Conservation (phyloP, 2,329 filamentous ascomycete genomes). For the Apiospora hydei region DNA sequence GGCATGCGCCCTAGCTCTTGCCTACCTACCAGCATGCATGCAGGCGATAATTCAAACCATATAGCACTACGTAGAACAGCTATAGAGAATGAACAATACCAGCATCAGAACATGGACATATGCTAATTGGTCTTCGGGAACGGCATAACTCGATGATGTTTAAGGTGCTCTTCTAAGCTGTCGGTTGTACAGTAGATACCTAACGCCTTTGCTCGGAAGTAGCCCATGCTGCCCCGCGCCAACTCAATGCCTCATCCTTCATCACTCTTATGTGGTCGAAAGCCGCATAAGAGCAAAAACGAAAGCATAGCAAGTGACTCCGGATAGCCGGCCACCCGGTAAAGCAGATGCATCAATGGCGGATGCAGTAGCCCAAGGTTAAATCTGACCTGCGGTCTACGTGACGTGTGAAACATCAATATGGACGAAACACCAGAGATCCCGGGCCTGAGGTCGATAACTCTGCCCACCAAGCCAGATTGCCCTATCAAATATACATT, state of each 20-base stretch:
- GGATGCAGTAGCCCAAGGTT: neutral
- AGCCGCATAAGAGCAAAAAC: neutral
- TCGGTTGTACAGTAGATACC: neutral
- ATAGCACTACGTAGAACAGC: neutral
- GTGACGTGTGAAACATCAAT: neutral
- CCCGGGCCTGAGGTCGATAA: neutral
- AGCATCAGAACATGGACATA: neutral
- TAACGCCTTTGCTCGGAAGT: neutral
- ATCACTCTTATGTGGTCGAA: neutral
- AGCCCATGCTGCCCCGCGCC: neutral
- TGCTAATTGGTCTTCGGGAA: neutral
- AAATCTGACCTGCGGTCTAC: neutral
- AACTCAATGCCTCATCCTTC: neutral
- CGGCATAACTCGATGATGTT: too few species aligned
- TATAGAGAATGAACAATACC: neutral
- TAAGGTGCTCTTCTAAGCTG: neutral
- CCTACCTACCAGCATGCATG: neutral
- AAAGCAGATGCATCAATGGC: neutral
- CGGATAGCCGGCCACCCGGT: too few species aligned
- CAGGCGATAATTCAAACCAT: neutral
- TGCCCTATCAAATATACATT: slow-evolving; percentile 22
- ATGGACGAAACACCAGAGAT: slow-evolving; percentile 11
- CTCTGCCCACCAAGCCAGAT: neutral
- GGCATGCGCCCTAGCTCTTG: neutral
- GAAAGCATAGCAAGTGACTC: neutral